Percentiles rank a stretch among this genome's conserved stretches.
phyloP scores from a whole-genome alignment of 2,329 filamentous ascomycete genomes.

The Cyphellophora europaea region DNA sequence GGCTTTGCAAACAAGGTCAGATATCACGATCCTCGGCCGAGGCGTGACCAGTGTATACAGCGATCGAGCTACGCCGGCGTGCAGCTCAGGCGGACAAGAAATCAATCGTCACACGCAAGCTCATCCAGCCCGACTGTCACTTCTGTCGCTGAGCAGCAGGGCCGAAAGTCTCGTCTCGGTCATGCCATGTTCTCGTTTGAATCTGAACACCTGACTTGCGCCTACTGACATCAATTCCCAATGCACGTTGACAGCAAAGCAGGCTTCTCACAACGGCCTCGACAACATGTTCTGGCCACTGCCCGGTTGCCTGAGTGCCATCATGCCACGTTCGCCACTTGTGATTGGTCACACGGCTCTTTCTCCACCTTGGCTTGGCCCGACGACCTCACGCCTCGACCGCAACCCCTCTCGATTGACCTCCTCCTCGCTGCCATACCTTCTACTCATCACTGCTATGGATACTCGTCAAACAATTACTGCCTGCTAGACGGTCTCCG shows the following conservation, averaged over 20 bases:
- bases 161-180: too few species aligned
- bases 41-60: neutral
- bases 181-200: too few species aligned
- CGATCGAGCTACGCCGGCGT: neutral
- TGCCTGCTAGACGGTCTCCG: constrained; percentile 34
- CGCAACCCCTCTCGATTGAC: constrained; percentile 3
- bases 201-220: too few species aligned
- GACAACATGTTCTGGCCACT: too few species aligned
- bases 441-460: constrained; percentile 21
- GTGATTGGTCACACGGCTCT: constrained; percentile 1
- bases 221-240: too few species aligned
- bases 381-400: constrained; percentile 7
- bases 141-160: too few species aligned
- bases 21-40: neutral
- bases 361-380: constrained; percentile 3
- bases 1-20: constrained; percentile 15
- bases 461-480: constrained; percentile 14
- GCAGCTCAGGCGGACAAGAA: too few species aligned
- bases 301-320: neutral
- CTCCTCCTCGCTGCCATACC: constrained; percentile 6
- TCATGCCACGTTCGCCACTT: neutral
- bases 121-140: too few species aligned
- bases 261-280: too few species aligned
- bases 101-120: too few species aligned
- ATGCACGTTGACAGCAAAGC: too few species aligned